Evolutionary conservation across 176 grass and related monocot species (phyloP).

Genomic region (Bothriochloa decipiens): DNA sequence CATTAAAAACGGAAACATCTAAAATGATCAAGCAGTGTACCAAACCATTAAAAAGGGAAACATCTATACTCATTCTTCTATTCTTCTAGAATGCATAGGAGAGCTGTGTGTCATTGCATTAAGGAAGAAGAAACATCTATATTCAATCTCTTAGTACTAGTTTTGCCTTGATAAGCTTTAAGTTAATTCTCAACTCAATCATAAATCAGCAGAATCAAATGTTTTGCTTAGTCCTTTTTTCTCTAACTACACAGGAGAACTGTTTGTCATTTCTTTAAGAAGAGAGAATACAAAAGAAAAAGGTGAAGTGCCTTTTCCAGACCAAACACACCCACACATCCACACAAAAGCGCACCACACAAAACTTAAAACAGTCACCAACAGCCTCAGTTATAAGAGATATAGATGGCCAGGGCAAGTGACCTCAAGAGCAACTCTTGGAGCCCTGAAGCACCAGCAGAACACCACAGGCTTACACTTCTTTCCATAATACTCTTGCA

Average conservation of each 20-base stretch:
- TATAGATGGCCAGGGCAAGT: no score
- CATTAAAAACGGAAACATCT: neutral
- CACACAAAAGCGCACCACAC: no score
- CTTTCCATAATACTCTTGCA: neutral
- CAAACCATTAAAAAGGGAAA: neutral
- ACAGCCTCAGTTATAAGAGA: no score
- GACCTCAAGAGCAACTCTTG: no score
- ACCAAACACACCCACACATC: no score
- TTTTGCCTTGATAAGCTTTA: neutral
- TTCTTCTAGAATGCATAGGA: no score
- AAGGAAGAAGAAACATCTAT: constrained; percentile 1
- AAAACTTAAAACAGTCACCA: no score
- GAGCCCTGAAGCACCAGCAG: no score
- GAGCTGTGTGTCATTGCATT: neutral
- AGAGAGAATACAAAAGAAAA: no score
- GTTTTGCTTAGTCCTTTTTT: neutral
- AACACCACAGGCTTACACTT: neutral
- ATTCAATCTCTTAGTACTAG: neutral
- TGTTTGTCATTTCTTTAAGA: no score
- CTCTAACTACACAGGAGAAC: no score
- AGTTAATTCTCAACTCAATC: neutral
- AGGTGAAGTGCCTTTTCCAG: no score
- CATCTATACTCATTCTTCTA: neutral
- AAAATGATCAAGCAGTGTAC: neutral
- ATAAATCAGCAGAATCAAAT: neutral